Conservation (phyloP, 2,329 filamentous ascomycete species). For the Chalaropsis ovoidea region DNA sequence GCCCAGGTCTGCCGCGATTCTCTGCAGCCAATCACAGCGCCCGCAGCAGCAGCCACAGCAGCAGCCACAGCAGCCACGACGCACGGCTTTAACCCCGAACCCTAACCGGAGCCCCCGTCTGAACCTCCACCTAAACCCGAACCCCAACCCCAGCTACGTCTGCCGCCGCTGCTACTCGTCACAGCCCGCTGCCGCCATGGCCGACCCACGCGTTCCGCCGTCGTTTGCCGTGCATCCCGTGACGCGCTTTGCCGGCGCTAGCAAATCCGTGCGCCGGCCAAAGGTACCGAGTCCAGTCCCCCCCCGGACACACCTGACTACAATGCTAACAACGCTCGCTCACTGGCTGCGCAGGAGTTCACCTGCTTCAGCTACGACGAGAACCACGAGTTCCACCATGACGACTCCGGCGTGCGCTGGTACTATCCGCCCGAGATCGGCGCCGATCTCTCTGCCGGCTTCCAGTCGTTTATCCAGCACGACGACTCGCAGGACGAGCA, state of each 20-base stretch:
- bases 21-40: background rate
- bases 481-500: slow-evolving; percentile 81
- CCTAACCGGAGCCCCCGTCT: too few relatives aligned
- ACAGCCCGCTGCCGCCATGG: background rate
- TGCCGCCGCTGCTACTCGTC: background rate
- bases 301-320: too few relatives aligned
- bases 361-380: slow-evolving; percentile 89
- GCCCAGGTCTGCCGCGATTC: slow-evolving; percentile 6
- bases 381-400: slow-evolving; percentile 63
- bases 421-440: slow-evolving; percentile 70
- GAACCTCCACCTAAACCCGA: too few relatives aligned
- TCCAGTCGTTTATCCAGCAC: slow-evolving; percentile 69
- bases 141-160: background rate
- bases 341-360: slow-evolving; percentile 57
- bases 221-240: slow-evolving; percentile 63
- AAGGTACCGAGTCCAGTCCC: slow-evolving; percentile 40
- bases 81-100: too few relatives aligned
- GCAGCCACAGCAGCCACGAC: too few relatives aligned
- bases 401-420: slow-evolving; percentile 71
- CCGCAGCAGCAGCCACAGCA: too few relatives aligned
- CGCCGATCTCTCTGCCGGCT: slow-evolving; percentile 67
- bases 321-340: too few relatives aligned
- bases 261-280: slow-evolving; percentile 63
- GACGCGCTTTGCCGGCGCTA: slow-evolving; percentile 55
- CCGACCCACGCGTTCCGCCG: background rate